Evolutionary conservation across 2,329 filamentous ascomycete species (phyloP).

Genomic region (Colletotrichum simmondsii): DNA sequence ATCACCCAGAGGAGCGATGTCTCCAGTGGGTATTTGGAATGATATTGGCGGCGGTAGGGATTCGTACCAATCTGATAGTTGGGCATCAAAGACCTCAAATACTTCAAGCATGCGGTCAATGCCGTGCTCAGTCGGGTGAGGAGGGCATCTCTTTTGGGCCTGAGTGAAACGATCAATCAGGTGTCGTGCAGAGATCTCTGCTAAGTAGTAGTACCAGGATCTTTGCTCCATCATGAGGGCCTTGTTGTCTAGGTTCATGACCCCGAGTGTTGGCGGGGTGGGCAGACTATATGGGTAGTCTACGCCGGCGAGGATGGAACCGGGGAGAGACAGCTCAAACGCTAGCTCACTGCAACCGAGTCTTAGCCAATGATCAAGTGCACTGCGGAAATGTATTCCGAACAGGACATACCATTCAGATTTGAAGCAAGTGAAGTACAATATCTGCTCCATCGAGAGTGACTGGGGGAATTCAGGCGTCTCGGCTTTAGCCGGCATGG

Average conservation of each 20-base stretch:
- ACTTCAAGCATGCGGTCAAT: slow-evolving; percentile 34
- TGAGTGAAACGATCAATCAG: slow-evolving; percentile 27
- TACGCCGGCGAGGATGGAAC: slow-evolving; percentile 22
- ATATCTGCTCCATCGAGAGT: slow-evolving; percentile 20
- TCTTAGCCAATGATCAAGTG: background rate
- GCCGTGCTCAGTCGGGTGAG: slow-evolving; percentile 16
- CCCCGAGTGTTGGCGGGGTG: slow-evolving; percentile 11
- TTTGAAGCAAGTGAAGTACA: slow-evolving; percentile 34
- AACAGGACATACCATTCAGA: slow-evolving; percentile 17
- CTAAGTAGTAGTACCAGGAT: slow-evolving; percentile 34
- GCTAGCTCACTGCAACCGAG: slow-evolving; percentile 10
- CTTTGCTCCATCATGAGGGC: slow-evolving; percentile 25
- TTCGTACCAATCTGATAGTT: slow-evolving; percentile 31
- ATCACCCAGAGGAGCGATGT: slow-evolving; percentile 16
- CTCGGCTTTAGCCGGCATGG: slow-evolving; percentile 9
- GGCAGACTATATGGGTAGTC: slow-evolving; percentile 29
- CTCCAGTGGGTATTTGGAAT: slow-evolving; percentile 21
- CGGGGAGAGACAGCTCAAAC: slow-evolving; percentile 26
- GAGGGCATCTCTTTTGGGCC: slow-evolving; percentile 1
- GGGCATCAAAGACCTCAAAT: slow-evolving; percentile 28
- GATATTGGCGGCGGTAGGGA: slow-evolving; percentile 18
- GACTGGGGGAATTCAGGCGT: slow-evolving; percentile 10
- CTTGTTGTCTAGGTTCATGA: slow-evolving; percentile 20
- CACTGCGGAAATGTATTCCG: background rate
- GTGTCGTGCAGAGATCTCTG: slow-evolving; percentile 28